Percentiles rank a stretch among this genome's conserved stretches.
Conservation (phyloP, 2,329 filamentous ascomycete genomes). For the Pseudogymnoascus sp. region DNA sequence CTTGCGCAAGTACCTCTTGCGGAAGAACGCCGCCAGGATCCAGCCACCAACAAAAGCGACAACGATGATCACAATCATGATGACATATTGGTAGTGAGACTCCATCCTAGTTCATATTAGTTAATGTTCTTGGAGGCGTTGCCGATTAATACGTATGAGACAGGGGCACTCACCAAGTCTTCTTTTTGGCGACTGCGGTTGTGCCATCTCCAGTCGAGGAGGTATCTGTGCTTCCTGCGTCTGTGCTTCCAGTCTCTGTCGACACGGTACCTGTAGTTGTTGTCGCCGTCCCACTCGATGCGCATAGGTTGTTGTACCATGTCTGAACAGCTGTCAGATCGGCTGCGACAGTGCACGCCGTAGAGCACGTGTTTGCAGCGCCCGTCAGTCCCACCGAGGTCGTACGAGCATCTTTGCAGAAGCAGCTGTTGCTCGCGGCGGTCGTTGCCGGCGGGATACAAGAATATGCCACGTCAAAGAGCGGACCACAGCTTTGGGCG, state of each 20-base stretch:
- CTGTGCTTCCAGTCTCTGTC: not conserved
- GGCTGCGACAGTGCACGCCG: slow-evolving; percentile 20
- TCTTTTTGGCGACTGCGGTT: not conserved
- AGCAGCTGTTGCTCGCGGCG: slow-evolving; percentile 56
- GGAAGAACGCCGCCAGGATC: slow-evolving; percentile 60
- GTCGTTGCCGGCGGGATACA: slow-evolving; percentile 55
- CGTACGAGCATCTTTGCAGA: slow-evolving; percentile 53
- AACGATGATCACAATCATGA: slow-evolving; percentile 69
- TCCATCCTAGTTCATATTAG: slow-evolving; percentile 44
- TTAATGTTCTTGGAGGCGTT: not conserved
- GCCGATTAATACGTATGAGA: not conserved
- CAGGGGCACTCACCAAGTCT: not conserved
- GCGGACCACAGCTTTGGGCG: slow-evolving; percentile 47
- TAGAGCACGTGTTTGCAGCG: not conserved
- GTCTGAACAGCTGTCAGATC: slow-evolving; percentile 51
- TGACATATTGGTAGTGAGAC: slow-evolving; percentile 69
- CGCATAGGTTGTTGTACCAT: slow-evolving; percentile 66
- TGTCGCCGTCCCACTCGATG: slow-evolving; percentile 30
- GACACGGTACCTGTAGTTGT: not conserved
- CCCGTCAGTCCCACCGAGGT: not conserved
- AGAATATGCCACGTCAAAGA: slow-evolving; percentile 61
- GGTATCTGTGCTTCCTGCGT: not conserved
- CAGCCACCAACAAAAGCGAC: slow-evolving; percentile 60
- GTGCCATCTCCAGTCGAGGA: not conserved
- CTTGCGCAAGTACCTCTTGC: slow-evolving; percentile 64